Base-by-base conservation (phyloP, 2,329 filamentous ascomycete genomes). In the Penicillium sp. region DNA sequence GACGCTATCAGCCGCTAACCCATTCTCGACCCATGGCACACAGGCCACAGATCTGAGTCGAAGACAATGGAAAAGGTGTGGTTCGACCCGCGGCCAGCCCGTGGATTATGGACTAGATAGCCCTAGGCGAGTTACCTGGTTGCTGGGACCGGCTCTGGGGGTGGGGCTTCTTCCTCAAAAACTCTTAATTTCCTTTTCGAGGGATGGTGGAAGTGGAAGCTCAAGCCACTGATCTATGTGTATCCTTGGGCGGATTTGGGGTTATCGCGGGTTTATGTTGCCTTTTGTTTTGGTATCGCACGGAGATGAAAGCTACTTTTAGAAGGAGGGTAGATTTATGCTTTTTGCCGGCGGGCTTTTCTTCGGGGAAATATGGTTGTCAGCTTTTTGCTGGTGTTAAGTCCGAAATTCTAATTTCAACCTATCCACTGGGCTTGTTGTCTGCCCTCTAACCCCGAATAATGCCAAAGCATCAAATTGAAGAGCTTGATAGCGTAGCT, bases 71-170 rank as follows among this genome's bases (percentile, higher is more conserved):
- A 45, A 5, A 13, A 35, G 15, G 15, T 5, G 30, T 15, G 45
- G 22, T 24, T n/a, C n/a, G 8, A n/a, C 19, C 33, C 33, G 5
- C 38, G 49, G 45, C 9, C 56, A 42, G 30, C 58, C 10, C 51
- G 55, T 50, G 58, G 56, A 51, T 6, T 28, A 9, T 6, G 9
- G 1, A 30, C 22, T 26, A 22, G 19, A 19, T 40, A 58, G 59
- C 60, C 62, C 53, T 64, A 50, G 38, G n/a, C 22, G 8, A 10
- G n/a, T 53, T 63, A 68, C 62, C 68, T 60, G 59, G 63, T 68
- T 63, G 54, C 60, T 64, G 66, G 65, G 61, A 61, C 56, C 56
- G 53, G 65, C 64, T 61, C 62, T 44, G 58, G 62, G 59, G 63
- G 56, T 60, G 61, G 59, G 45, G 47, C 19, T 47, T 35, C n/a